These are phyloP conservation scores for Phytopythium helicoides DNA, from an alignment of 352 stramenopile species.

Conservation along the genomic window DNA sequence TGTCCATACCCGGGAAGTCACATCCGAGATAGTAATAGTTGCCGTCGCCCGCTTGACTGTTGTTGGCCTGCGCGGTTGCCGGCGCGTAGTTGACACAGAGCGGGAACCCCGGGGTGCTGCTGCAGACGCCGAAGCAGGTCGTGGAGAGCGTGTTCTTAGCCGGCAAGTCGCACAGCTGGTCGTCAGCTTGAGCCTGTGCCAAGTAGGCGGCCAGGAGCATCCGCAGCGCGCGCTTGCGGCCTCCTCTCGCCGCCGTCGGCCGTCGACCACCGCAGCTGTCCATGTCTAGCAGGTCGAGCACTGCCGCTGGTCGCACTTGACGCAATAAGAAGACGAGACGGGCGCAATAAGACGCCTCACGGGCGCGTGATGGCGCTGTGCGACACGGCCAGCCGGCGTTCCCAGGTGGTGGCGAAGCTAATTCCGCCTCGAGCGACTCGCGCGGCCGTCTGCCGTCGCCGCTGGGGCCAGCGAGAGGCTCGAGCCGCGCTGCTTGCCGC, in stretches of 20 bases:
- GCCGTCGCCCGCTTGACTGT: conserved; percentile 34
- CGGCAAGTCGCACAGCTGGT: conserved; percentile 30
- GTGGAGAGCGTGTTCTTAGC: conserved; percentile 55
- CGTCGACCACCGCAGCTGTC: background rate
- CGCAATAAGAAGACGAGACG: no score
- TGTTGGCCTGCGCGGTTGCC: conserved; percentile 17
- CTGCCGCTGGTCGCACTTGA: no score
- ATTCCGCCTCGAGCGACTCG: background rate
- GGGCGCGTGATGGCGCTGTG: background rate
- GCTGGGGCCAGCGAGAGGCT: no score
- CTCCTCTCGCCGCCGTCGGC: background rate
- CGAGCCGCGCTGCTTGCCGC: no score
- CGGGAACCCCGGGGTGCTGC: conserved; percentile 16
- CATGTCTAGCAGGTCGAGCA: background rate
- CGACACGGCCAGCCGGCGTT: conserved; percentile 4
- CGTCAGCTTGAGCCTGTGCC: background rate
- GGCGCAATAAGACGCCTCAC: background rate
- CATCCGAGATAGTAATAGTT: conserved; percentile 70
- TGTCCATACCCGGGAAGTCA: conserved; percentile 37
- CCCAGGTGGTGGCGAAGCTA: background rate
- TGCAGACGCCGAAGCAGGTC: conserved; percentile 49
- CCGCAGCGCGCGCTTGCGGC: background rate
- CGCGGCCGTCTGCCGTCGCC: no score
- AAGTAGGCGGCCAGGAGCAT: background rate
- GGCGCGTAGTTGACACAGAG: conserved; percentile 69